Evolutionary conservation across 2,329 filamentous ascomycete genomes (phyloP).

Genomic region (Lasiodiplodia sp.): DNA sequence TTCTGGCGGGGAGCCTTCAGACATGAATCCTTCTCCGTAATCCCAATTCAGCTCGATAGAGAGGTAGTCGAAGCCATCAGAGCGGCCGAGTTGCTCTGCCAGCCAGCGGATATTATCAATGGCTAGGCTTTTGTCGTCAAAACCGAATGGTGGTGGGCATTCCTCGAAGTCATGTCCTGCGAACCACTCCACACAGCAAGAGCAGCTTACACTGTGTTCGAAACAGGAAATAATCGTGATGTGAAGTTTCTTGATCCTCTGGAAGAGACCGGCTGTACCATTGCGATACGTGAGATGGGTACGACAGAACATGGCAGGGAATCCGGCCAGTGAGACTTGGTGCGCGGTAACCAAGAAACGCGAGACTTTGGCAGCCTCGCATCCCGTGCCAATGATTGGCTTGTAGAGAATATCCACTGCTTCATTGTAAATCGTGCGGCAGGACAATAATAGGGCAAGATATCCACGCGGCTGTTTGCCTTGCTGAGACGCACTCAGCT

Average conservation of each 20-base stretch:
- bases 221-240: too few species aligned
- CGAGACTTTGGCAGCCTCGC: background rate
- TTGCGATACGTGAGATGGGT: background rate
- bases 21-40: too few species aligned
- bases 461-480: background rate
- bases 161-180: too few species aligned
- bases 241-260: background rate
- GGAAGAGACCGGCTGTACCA: background rate
- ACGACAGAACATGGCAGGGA: conserved; percentile 7
- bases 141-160: too few species aligned
- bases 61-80: background rate
- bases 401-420: conserved; percentile 5
- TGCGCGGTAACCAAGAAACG: background rate
- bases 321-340: background rate
- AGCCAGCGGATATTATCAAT: conserved; percentile 5
- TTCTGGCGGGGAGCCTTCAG: too few species aligned
- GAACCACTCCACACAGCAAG: too few species aligned
- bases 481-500: background rate
- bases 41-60: too few species aligned
- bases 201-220: too few species aligned
- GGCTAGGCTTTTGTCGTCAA: too few species aligned
- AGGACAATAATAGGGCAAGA: background rate
- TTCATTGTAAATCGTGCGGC: background rate
- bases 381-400: background rate
- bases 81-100: background rate